Conservation (phyloP, 2,329 filamentous ascomycete genomes). For the Magnaporthiopsis incrustans region DNA sequence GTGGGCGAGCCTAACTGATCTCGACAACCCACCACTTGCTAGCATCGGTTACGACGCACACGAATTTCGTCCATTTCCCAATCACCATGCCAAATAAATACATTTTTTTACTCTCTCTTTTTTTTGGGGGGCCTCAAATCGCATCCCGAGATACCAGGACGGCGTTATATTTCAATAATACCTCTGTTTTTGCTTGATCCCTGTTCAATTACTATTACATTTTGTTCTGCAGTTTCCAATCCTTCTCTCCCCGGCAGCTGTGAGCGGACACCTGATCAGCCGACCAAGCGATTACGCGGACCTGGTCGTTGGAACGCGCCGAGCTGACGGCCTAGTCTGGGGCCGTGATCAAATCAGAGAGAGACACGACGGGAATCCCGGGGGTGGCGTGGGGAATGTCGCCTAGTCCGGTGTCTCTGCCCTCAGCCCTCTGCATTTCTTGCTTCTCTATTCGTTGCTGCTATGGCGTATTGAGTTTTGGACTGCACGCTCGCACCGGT, state of each 20-base stretch:
- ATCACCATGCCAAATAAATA: slow-evolving; percentile 9
- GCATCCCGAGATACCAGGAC: slow-evolving; percentile 36
- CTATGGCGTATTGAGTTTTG: not conserved
- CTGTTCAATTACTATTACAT: not conserved
- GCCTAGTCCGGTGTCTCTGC: not conserved
- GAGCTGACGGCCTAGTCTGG: not conserved
- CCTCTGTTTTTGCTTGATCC: not conserved
- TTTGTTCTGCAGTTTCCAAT: not conserved
- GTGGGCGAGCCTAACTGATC: not conserved
- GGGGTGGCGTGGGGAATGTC: not conserved
- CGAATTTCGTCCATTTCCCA: slow-evolving; percentile 18
- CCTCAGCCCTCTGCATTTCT: not conserved
- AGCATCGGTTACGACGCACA: slow-evolving; percentile 23
- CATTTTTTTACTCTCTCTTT: slow-evolving; percentile 16
- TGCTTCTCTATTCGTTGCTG: not conserved
- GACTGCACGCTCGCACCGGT: not conserved
- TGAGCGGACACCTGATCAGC: not conserved
- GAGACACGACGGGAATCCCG: not conserved
- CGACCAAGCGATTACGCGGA: no score
- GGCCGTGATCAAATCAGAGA: not conserved
- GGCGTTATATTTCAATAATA: slow-evolving; percentile 24
- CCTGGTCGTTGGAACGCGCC: not conserved
- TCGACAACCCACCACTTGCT: not conserved
- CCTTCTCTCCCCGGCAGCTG: not conserved
- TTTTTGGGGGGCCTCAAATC: slow-evolving; percentile 27